Evolutionary conservation across 805 yeast species (phyloP), one percentile per base, ranked within the genome.

Genomic region (Candida pini): DNA sequence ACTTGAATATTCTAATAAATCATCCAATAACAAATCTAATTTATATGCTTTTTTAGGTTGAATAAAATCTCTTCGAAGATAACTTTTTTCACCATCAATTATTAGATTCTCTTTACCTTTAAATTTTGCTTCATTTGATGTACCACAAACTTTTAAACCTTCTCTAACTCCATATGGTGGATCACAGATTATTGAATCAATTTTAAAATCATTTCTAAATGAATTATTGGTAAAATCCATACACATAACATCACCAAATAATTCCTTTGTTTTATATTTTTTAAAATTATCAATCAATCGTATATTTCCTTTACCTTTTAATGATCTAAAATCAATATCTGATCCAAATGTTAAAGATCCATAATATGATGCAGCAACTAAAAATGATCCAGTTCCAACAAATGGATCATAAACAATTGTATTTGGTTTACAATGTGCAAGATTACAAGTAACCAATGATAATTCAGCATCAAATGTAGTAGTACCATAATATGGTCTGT

Each of bases 131-230:
- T 49, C 50, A 41, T 71, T 60, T 43, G 72, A 77, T 4, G 94
- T 83, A 4, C 98, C 98, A 36, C 95, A 76, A 1, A 88, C 96
- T 55, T 87, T 88, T 35, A 92, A 72, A 4, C 97, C 95, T 58
- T 92, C 98, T 47, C 98, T 69, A 3, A 92, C 94, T 9, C 98
- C 98, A 57, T 92, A 92, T 0, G 98, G 98, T 2, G 98, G 98
- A 60, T 92, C 98, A 54, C 97, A 88, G 2, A 90, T 74, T 5
- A 92, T 90, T 1, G 84, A 69, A 54, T 92, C 96, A 10, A 92
- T 68, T 18, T 46, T 53, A 17, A 92, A 59, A 43, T 71, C 68
- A 1, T 56, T 39, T 44, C 96, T 68, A 35, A 92, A 65, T 3
- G 96, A 81, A 56, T 83, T 82, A 55, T 92, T 88, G 2, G 97